Base-by-base conservation (phyloP, 2,329 filamentous ascomycete genomes). In the Aspergillus oerlinghausenensis region DNA sequence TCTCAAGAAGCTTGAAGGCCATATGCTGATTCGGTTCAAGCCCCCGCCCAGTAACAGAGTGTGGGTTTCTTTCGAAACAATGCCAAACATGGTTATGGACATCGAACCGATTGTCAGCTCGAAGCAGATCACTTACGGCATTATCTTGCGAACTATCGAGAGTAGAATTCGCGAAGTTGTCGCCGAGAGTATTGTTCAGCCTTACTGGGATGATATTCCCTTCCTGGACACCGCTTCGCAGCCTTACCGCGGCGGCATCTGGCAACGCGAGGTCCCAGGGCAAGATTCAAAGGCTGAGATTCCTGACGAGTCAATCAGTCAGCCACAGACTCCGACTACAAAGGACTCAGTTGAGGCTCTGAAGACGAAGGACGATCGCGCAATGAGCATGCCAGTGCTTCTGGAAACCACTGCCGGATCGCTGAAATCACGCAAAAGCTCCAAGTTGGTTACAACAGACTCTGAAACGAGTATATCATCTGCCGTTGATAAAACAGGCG, bases 71-170 rank as follows among this genome's bases (percentile, higher is more conserved):
- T 99, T 99, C 69, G 90, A 95, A 70, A 86, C 86, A n/a, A 90
- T 92, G 81, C 94, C 94, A 19, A 92, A 93, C 69, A 88, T 99
- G 78, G 92, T 96, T 60, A 87, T 97, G 81, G 85, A 85, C n/a
- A 90, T 97, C 47, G 92, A 97, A 71, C 94, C 94, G 3, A 92
- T 99, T 64, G 92, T 99, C 51, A 96, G 92, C 76, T 89, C 92
- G 14, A 86, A 93, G 56, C 93, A 97, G 71, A 96, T 99, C 62
- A 97, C 94, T 0, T 97, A 96, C 73, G 90, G 88, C 1, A 84
- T 96, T 57, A 94, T 99, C 55, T 81, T 97, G 11, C 86, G 92
- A 51, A 90, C 95, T 59, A 97, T 99, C 57, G 94, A 99, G 74
- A 96, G 89, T 68, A 84, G 92, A 51, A 97, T 99, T 70, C 89